Percentiles rank a stretch among this genome's conserved stretches.
Evolutionary conservation across 208 protist species (phyloP).

Genomic region (Zelonia costaricensis): DNA sequence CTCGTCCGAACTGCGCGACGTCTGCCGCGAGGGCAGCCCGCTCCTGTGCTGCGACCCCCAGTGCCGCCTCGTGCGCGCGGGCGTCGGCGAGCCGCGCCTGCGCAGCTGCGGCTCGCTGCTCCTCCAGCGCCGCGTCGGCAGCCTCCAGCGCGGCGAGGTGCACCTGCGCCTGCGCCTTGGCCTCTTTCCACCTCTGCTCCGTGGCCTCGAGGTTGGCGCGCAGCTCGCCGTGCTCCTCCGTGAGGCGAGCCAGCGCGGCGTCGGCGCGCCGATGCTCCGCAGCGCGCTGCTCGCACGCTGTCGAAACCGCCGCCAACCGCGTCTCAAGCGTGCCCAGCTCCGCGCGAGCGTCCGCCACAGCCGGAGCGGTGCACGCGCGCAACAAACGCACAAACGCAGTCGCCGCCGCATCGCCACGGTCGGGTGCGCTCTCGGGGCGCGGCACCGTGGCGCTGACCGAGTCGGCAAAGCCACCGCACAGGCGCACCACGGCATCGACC

Average conservation of each 20-base stretch:
- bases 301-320: neutral
- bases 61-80: neutral
- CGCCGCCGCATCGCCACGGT: too few species aligned
- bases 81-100: neutral
- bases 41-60: neutral
- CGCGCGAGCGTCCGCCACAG: too few species aligned
- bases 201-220: neutral
- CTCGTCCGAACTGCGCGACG: neutral
- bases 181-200: neutral
- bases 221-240: neutral
- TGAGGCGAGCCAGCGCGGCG: neutral
- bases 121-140: neutral
- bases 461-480: too few species aligned
- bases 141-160: neutral
- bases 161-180: neutral
- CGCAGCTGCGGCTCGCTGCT: neutral
- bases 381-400: too few species aligned
- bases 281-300: conserved; percentile 1
- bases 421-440: too few species aligned
- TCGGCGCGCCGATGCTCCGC: neutral
- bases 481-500: too few species aligned
- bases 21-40: neutral
- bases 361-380: too few species aligned
- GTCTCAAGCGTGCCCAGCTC: neutral
- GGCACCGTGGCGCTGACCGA: too few species aligned